phyloP scores from a whole-genome alignment of 208 protist genomes.

The Leishmania braziliensis region DNA sequence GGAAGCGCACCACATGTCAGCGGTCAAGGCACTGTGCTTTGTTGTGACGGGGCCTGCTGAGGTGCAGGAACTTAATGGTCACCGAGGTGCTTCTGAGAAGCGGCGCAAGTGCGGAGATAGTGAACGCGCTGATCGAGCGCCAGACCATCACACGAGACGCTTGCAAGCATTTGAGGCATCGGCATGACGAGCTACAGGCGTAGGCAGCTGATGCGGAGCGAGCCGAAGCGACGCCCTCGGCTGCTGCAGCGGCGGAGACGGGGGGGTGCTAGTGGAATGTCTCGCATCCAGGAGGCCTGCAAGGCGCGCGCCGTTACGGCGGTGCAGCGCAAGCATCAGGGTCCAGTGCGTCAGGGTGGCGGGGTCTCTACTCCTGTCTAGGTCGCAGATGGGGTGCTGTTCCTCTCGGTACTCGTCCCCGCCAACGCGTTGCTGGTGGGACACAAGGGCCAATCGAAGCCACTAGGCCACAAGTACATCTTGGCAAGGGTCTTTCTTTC shows the following conservation, averaged over 20 bases:
- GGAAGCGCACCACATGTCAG: constrained; percentile 26
- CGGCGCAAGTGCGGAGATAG: constrained; percentile 3
- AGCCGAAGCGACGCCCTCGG: neutral
- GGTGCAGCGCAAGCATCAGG: constrained; percentile 21
- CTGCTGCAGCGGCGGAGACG: constrained; percentile 12
- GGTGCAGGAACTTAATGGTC: constrained; percentile 9
- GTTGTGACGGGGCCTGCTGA: constrained; percentile 16
- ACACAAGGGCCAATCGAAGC: neutral
- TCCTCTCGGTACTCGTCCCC: constrained; percentile 16
- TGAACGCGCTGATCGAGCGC: constrained; percentile 7
- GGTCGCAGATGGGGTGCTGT: constrained; percentile 25
- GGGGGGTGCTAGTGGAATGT: constrained; percentile 18
- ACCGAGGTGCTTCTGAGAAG: constrained; percentile 9
- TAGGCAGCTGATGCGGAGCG: neutral
- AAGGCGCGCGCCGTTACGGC: constrained; percentile 37
- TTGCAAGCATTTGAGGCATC: constrained; percentile 1
- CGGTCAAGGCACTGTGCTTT: constrained; percentile 36
- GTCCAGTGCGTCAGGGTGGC: neutral
- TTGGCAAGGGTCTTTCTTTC: neutral
- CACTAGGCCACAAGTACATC: neutral
- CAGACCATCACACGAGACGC: neutral
- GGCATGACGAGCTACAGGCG: neutral
- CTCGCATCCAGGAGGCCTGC: constrained; percentile 54
- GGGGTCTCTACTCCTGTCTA: constrained; percentile 22
- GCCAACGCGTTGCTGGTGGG: neutral